phyloP scores from a whole-genome alignment of 1,139 yeast genomes.

The Taphrina sp. region DNA sequence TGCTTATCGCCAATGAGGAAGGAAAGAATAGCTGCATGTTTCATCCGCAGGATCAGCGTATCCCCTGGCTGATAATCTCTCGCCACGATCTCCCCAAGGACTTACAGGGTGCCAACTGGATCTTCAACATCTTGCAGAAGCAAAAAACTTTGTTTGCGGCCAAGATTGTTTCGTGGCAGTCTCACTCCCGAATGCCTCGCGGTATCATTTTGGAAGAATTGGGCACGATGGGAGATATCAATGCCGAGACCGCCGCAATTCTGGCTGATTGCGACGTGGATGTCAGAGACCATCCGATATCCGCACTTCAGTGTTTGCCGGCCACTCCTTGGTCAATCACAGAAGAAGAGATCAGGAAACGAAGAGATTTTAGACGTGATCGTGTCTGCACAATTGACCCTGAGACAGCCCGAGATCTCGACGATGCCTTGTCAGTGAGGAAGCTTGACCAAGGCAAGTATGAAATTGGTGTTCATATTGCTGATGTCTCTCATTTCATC shows the following conservation, averaged over 20 bases:
- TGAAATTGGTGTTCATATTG: slow-evolving; percentile 69
- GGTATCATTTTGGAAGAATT: slow-evolving; percentile 87
- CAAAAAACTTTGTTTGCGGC: slow-evolving; percentile 26
- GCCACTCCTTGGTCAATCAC: slow-evolving; percentile 34
- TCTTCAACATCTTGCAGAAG: slow-evolving; percentile 23
- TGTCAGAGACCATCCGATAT: slow-evolving; percentile 70
- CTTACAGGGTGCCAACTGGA: slow-evolving; percentile 21
- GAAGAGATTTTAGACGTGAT: slow-evolving; percentile 62
- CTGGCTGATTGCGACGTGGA: slow-evolving; percentile 88
- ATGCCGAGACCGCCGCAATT: slow-evolving; percentile 82
- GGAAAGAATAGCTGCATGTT: slow-evolving; percentile 5
- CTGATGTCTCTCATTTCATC: slow-evolving; percentile 72
- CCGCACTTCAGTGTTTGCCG: slow-evolving; percentile 48
- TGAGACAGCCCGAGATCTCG: slow-evolving; percentile 46
- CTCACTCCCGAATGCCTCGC: slow-evolving; percentile 48
- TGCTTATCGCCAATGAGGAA: slow-evolving; percentile 12
- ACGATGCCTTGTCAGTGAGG: slow-evolving; percentile 33
- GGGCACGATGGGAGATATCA: slow-evolving; percentile 74
- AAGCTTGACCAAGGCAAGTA: slow-evolving; percentile 29
- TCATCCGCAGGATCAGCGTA: slow-evolving; percentile 24
- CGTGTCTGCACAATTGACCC: slow-evolving; percentile 58
- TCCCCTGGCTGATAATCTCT: slow-evolving; percentile 16
- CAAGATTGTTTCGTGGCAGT: slow-evolving; percentile 14
- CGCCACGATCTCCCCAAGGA: slow-evolving; percentile 9
- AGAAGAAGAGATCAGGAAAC: slow-evolving; percentile 42